These are phyloP conservation scores for Phaffia tasmanica DNA, from an alignment of 768 basidiomycete species.

Conservation along the genomic window DNA sequence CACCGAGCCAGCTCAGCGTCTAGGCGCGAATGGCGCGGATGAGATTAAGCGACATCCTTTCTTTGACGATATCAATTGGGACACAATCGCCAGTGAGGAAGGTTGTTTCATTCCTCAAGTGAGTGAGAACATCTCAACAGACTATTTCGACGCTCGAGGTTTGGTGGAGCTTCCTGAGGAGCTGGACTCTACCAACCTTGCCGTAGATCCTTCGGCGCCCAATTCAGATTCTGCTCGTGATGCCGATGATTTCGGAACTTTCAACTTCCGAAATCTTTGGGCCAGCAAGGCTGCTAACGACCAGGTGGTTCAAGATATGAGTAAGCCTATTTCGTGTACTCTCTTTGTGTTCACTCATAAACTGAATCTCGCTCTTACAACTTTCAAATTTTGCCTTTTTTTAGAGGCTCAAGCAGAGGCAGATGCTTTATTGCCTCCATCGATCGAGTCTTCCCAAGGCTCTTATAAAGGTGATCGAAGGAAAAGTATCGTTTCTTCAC, in stretches of 20 bases:
- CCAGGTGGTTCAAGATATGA: constrained; percentile 89
- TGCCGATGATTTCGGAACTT: constrained; percentile 84
- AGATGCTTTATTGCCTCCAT: constrained; percentile 40
- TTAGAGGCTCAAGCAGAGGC: constrained; percentile 32
- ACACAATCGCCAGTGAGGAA: constrained; percentile 72
- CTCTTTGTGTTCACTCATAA: constrained; percentile 50
- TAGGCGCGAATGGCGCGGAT: constrained; percentile 75
- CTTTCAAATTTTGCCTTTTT: constrained; percentile 52
- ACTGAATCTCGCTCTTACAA: constrained; percentile 32
- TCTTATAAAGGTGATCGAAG: constrained; percentile 23
- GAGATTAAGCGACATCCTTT: constrained; percentile 90
- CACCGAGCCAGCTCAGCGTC: constrained; percentile 61
- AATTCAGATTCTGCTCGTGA: constrained; percentile 36
- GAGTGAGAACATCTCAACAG: constrained; percentile 94
- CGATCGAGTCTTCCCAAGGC: constrained; percentile 3
- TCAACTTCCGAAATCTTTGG: constrained; percentile 95
- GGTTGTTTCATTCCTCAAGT: constrained; percentile 93
- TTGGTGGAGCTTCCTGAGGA: constrained; percentile 38
- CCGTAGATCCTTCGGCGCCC: constrained; percentile 31
- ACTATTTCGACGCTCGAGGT: constrained; percentile 96
- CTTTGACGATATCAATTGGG: constrained; percentile 85
- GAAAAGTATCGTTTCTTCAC: constrained; percentile 30
- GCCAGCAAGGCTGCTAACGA: constrained; percentile 97
- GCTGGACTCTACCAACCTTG: constrained; percentile 30
- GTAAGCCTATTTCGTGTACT: constrained; percentile 80